Evolutionary conservation across 768 basidiomycete species (phyloP), one percentile per base, ranked within the genome.

Genomic region (Mycena kentingensis): DNA sequence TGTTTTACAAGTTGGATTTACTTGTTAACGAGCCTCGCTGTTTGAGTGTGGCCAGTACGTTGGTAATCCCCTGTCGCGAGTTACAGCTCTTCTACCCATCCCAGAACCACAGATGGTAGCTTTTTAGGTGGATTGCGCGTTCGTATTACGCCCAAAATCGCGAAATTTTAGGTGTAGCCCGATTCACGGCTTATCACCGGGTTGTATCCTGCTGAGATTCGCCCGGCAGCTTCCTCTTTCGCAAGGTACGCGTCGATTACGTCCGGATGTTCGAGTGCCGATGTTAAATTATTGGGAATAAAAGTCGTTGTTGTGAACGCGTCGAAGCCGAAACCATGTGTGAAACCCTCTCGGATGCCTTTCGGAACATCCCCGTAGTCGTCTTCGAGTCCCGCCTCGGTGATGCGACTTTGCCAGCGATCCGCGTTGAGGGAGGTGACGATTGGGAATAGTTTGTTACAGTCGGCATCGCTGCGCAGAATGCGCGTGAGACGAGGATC

Each of bases 321-420:
- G n/a, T n/a, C n/a, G n/a, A n/a, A n/a, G n/a, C 44, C 46, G 11
- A 61, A 13, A 1, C 58, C 60, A n/a, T 61, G 43, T 1, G 42
- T 8, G 38, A 63, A 63, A 7, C 61, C 54, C 15, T 52, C n/a
- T 4, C 53, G 39, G 5, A 65, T 53, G 24, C 63, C 62, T 12
- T 22, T 19, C n/a, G 55, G 57, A 18, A 65, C 55, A 52, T 65
- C 62, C 7, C 26, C 18, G 22, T 52, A 65, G 10, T 50, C 38
- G 5, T 47, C 41, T 1, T 52, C 19, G 27, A 56, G 19, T 5
- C 55, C 57, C 3, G 45, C 46, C 2, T 32, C 25, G 1, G 2
- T 2, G 7, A 60, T 42, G 15, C 54, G 16, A 8, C 47, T 22
- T 4, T 49, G 26, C 60, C 64, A 65, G 5, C 34, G 18, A 16